These are phyloP conservation scores for Penicillium sp. DNA, from an alignment of 2,329 filamentous ascomycete species.

Conservation along the genomic window DNA sequence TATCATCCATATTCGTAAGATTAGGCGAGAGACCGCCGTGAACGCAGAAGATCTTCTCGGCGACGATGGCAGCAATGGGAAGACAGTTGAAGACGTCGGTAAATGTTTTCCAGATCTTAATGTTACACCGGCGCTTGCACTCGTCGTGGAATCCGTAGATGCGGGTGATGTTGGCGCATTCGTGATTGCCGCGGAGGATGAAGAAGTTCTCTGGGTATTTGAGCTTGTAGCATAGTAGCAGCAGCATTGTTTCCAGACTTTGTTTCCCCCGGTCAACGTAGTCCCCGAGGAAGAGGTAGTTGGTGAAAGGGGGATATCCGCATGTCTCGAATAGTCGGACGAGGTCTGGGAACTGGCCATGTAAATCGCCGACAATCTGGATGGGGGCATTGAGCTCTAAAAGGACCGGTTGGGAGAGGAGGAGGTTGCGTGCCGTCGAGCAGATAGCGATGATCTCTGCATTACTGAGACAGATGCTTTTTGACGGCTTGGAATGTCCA, in stretches of 20 bases:
- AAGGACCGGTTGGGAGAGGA: slow-evolving; percentile 2
- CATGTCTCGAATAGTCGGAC: slow-evolving; percentile 1
- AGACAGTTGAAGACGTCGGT: slow-evolving; percentile 7
- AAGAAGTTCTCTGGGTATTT: slow-evolving; percentile 7
- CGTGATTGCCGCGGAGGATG: slow-evolving; percentile 3
- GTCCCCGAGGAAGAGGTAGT: slow-evolving; percentile 7
- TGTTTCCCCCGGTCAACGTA: slow-evolving; percentile 9
- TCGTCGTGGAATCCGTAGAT: slow-evolving; percentile 7
- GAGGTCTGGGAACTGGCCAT: slow-evolving; percentile 4
- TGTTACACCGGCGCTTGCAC: slow-evolving; percentile 5
- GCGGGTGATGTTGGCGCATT: slow-evolving; percentile 6
- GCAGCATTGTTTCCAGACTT: slow-evolving; percentile 5
- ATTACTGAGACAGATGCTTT: slow-evolving; percentile 3
- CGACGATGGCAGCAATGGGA: not conserved
- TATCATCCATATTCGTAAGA: slow-evolving; percentile 5
- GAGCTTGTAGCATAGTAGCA: slow-evolving; percentile 3
- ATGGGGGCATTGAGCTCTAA: slow-evolving; percentile 2
- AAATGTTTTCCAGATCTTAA: slow-evolving; percentile 7
- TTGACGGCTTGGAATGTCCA: not conserved
- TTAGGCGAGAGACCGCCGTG: slow-evolving; percentile 3
- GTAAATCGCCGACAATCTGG: slow-evolving; percentile 5
- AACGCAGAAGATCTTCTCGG: slow-evolving; percentile 5
- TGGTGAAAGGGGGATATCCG: not conserved
- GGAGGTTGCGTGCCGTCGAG: not conserved
- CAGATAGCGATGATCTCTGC: slow-evolving; percentile 1